Conservation (phyloP, 2,329 filamentous ascomycete genomes). For the Sporothrix phasma region DNA sequence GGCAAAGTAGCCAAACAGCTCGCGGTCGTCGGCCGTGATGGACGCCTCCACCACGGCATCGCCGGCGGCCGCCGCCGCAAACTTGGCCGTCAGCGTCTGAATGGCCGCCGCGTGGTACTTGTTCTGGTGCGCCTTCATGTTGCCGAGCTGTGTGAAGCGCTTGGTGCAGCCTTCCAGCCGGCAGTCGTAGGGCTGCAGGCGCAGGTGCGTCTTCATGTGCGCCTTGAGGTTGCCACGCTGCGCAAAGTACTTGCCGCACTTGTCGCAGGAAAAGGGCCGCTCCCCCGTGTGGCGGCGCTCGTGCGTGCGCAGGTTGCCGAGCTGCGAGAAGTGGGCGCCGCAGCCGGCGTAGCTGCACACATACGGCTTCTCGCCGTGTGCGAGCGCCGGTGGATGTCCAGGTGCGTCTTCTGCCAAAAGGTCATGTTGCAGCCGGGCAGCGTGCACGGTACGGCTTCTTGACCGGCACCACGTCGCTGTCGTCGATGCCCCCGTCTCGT, state of each 20-base stretch:
- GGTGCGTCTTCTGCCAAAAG: constrained; percentile 85
- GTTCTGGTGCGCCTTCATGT: constrained; percentile 92
- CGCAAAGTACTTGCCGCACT: constrained; percentile 73
- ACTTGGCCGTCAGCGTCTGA: constrained; percentile 57
- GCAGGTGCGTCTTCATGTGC: constrained; percentile 71
- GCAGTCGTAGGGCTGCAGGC: constrained; percentile 71
- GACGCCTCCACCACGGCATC: constrained; percentile 48
- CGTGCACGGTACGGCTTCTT: constrained; percentile 42
- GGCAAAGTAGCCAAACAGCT: constrained; percentile 73
- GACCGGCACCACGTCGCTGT: constrained; percentile 10
- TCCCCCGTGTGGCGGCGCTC: constrained; percentile 81
- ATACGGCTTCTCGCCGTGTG: constrained; percentile 86
- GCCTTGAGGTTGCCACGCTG: constrained; percentile 78
- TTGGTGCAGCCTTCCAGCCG: constrained; percentile 76
- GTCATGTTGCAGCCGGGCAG: constrained; percentile 66
- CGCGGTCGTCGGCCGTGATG: constrained; percentile 43
- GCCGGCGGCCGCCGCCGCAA: constrained; percentile 52
- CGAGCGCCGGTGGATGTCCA: constrained; percentile 78
- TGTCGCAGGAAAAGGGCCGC: constrained; percentile 68
- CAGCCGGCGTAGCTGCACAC: constrained; percentile 46
- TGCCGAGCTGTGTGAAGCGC: constrained; percentile 80
- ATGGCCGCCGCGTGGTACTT: constrained; percentile 79
- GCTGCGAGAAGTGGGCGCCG: constrained; percentile 73
- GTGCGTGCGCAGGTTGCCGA: constrained; percentile 89
- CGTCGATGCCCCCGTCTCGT: neutral